Conservation (phyloP, 495 filamentous ascomycete genomes). For the Cladorrhinum samala region DNA sequence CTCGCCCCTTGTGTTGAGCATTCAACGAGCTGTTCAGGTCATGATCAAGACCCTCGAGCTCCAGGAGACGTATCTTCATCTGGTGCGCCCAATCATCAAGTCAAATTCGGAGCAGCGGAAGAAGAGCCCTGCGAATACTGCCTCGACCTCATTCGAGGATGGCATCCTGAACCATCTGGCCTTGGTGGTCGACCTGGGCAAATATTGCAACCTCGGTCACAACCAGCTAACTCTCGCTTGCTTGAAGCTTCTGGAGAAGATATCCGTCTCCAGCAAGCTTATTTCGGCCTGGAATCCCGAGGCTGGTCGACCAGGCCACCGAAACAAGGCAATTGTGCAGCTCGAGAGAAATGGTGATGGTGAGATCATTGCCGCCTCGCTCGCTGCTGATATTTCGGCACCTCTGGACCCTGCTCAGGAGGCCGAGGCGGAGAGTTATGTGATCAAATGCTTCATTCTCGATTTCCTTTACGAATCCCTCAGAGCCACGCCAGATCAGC, state of each 20-base stretch:
- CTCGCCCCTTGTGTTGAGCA: conserved; percentile 66
- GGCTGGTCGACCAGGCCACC: conserved; percentile 46
- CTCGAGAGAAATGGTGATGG: conserved; percentile 65
- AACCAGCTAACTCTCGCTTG: conserved; percentile 68
- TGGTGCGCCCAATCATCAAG: conserved; percentile 72
- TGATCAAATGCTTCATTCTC: conserved; percentile 71
- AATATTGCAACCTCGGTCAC: conserved; percentile 77
- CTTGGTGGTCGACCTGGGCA: conserved; percentile 69
- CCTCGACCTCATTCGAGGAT: conserved; percentile 84
- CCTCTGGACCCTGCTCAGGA: conserved; percentile 60
- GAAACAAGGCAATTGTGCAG: conserved; percentile 73
- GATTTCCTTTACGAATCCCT: conserved; percentile 78
- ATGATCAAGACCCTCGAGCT: conserved; percentile 74
- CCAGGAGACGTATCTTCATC: conserved; percentile 84
- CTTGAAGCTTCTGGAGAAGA: conserved; percentile 72
- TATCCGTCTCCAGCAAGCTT: conserved; percentile 74
- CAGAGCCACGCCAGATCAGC: conserved; percentile 56
- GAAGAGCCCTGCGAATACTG: conserved; percentile 56
- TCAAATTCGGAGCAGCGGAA: conserved; percentile 24
- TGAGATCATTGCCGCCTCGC: conserved; percentile 59
- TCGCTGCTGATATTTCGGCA: conserved; percentile 58
- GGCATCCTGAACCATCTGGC: conserved; percentile 73
- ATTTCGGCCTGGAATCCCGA: conserved; percentile 49
- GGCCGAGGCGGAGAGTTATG: conserved; percentile 57
- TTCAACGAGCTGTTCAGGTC: conserved; percentile 70